These are phyloP conservation scores for Coemansia sp. DNA, from an alignment of 192 early-diverging fungal species.

Conservation along the genomic window DNA sequence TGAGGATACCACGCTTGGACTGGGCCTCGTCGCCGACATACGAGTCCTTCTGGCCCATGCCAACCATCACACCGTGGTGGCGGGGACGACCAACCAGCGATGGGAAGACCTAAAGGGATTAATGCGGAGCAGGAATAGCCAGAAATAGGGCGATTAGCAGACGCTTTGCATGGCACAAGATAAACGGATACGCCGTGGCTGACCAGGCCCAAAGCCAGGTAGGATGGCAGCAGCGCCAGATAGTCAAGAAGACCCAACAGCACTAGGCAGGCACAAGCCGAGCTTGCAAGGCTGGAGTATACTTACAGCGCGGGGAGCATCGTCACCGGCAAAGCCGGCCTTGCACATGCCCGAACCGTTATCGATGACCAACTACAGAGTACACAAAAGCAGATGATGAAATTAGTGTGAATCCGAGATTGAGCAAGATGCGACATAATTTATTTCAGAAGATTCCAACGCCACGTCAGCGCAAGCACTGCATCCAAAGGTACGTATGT, in stretches of 20 bases:
- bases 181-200: background rate
- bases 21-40: slow-evolving; percentile 91
- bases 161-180: background rate
- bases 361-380: slow-evolving; percentile 76
- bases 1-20: slow-evolving; percentile 85
- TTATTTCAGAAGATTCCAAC: background rate
- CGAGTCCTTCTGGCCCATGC: slow-evolving; percentile 89
- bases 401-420: slow-evolving; percentile 18
- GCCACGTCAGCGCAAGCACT: background rate
- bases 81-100: slow-evolving; percentile 85
- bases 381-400: slow-evolving; percentile 2
- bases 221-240: background rate
- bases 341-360: slow-evolving; percentile 96
- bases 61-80: slow-evolving; percentile 87
- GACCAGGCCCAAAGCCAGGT: background rate
- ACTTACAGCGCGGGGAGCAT: slow-evolving; percentile 82
- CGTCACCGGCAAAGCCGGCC: slow-evolving; percentile 91
- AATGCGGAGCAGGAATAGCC: slow-evolving; percentile 9
- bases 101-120: slow-evolving; percentile 61
- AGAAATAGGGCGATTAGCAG: background rate
- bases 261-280: background rate
- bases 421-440: slow-evolving; percentile 21
- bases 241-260: background rate
- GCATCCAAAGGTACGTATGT: background rate
- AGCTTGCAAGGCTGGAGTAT: background rate